A percentile compares a stretch with the other conserved stretches of the same genome.
Evolutionary conservation across 2,329 filamentous ascomycete species (phyloP).

Genomic region (Fusarium floridanum): DNA sequence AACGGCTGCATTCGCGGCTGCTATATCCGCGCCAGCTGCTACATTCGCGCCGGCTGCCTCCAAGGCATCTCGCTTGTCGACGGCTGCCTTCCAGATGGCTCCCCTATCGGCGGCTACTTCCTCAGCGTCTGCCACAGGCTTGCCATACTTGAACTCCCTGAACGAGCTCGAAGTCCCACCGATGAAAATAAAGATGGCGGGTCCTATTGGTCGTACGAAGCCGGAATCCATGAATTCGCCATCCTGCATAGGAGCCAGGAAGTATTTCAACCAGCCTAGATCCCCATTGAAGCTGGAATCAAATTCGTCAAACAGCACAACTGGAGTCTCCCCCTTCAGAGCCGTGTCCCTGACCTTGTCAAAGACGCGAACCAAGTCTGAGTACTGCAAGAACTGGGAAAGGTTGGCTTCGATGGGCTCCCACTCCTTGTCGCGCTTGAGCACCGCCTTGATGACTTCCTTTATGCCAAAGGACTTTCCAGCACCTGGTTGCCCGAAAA

Average conservation of each 20-base stretch:
- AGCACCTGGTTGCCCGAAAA: neutral
- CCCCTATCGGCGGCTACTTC: no score
- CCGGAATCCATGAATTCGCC: neutral
- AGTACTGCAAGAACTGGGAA: neutral
- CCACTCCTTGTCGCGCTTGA: neutral
- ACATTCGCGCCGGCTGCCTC: no score
- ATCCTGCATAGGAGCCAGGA: neutral
- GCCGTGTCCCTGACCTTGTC: neutral
- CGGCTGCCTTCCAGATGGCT: no score
- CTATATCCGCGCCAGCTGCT: no score
- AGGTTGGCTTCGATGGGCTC: neutral
- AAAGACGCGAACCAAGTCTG: neutral
- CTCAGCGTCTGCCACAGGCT: fast-evolving
- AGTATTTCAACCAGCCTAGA: neutral
- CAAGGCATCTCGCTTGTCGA: no score
- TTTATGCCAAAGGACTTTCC: neutral
- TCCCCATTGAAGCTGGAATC: no score
- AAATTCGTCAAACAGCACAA: neutral
- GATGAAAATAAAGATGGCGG: neutral
- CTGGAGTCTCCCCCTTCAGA: neutral
- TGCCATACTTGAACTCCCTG: neutral
- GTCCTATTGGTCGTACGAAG: fast-evolving
- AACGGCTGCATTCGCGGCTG: no score
- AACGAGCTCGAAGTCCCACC: neutral
- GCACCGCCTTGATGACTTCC: neutral